phyloP scores from a whole-genome alignment of 176 grass and related monocot genomes.

The Triticum dicoccoides region DNA sequence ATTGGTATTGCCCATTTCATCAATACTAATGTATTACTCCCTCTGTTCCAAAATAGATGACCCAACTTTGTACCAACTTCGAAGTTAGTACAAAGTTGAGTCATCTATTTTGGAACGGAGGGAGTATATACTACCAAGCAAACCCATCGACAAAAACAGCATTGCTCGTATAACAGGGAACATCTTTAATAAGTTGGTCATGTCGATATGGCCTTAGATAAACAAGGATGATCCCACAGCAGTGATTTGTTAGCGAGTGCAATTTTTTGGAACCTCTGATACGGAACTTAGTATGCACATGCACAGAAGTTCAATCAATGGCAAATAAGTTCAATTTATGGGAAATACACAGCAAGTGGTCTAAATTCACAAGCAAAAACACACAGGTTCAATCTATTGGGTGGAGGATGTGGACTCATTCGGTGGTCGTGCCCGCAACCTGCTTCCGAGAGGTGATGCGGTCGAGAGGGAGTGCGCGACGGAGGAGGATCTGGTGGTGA shows the following conservation, averaged over 20 bases:
- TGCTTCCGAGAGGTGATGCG: not conserved
- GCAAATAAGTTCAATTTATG: not conserved
- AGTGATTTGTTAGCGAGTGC: not conserved
- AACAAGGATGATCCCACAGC: not conserved
- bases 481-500: not conserved
- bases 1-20: not conserved
- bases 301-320: not conserved
- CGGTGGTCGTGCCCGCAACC: not conserved
- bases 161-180: not conserved
- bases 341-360: not conserved
- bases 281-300: not conserved
- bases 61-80: no score
- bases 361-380: not conserved
- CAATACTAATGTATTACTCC: not conserved
- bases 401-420: not conserved
- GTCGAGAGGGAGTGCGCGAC: not conserved
- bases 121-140: not conserved
- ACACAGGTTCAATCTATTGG: not conserved
- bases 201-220: not conserved
- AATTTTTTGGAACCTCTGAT: not conserved
- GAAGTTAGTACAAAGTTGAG: no score
- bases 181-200: not conserved
- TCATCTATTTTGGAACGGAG: no score
- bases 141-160: not conserved
- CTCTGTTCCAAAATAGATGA: no score